A percentile compares a stretch with the other conserved stretches of the same genome.
phyloP scores from a whole-genome alignment of 139 green algal species.

The Spirogloea muscicola region DNA sequence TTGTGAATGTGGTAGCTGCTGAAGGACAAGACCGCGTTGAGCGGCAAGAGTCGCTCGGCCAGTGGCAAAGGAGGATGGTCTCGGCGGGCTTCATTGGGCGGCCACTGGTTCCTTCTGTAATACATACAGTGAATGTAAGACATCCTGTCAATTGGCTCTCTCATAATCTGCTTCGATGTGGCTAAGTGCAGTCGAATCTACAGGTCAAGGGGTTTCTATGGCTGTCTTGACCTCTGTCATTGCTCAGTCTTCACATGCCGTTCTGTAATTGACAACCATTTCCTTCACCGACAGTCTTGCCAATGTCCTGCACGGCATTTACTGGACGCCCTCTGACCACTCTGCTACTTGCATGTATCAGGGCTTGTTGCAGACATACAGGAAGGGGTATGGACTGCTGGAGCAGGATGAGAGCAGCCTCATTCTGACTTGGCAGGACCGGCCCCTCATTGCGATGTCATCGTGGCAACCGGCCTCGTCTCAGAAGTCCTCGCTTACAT shows the following conservation, averaged over 20 bases:
- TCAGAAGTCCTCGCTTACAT: too few species aligned
- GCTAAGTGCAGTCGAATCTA: too few species aligned
- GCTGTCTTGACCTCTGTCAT: background rate
- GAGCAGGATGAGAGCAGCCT: background rate
- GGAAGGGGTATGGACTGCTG: background rate
- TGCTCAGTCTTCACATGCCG: background rate
- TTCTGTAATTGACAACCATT: background rate
- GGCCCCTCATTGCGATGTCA: background rate
- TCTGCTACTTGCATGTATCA: background rate
- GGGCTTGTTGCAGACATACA: conserved; percentile 8
- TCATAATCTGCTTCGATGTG: background rate
- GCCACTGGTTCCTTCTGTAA: background rate
- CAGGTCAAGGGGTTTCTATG: too few species aligned
- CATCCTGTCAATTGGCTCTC: background rate
- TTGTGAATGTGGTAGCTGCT: conserved; percentile 6
- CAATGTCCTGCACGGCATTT: background rate
- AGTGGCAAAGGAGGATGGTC: background rate
- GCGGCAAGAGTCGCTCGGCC: background rate
- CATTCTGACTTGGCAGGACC: conserved; percentile 5
- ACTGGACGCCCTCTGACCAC: background rate
- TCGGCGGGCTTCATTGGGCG: conserved; percentile 1
- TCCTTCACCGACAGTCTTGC: background rate
- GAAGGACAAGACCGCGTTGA: conserved; percentile 5
- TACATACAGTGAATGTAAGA: background rate
- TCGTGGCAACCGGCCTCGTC: background rate